Base-by-base conservation (phyloP, 1,139 yeast genomes). In the Yamadazyma kanchanaburiensis region DNA sequence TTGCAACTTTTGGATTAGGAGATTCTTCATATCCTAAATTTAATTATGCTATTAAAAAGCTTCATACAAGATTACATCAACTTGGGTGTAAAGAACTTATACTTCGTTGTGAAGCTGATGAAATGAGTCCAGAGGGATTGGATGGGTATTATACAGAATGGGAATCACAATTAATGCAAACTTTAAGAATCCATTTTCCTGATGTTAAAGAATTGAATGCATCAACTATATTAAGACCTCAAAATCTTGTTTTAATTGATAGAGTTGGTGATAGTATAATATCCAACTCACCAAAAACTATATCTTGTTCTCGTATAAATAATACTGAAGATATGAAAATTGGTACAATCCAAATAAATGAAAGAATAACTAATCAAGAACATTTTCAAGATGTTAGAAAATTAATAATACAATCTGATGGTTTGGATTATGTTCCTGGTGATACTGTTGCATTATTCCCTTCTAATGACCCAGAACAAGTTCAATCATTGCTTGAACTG, bases 331-430 rank as follows among this genome's bases (percentile, higher is more conserved):
- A 19, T 11, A 23, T 34, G 17, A 21, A 15, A 8, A 12, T 18
- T 4, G 91, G 82, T 0, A 58, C 43, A 6, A 64, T 85, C 9
- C 33, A 43, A 0, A 31, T 40, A 3, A 86, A 86, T 48, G 42
- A 55, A 1, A 58, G 96, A 34, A 59, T 89, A 10, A 89, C 96
- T 0, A 55, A 74, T 0, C 36, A 43, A 0, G 80, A 76, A 33
- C 97, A 94, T 59, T 88, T 86, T 56, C 97, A 91, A 54, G 98
- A 94, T 49, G 95, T 91, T 1, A 68, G 96, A 23, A 78, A 74
- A 35, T 53, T 89, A 11, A 53, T 58, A 0, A 60, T 88, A 4
- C 53, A 56, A 26, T 40, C 58, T n/a, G 48, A 58, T 4, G 45
- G 48, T 14, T 38, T 70, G 4, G 34, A 48, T 0, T 85, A 75